Conservation (phyloP, 306 rosid species). For the Ormosia semicastrata region DNA sequence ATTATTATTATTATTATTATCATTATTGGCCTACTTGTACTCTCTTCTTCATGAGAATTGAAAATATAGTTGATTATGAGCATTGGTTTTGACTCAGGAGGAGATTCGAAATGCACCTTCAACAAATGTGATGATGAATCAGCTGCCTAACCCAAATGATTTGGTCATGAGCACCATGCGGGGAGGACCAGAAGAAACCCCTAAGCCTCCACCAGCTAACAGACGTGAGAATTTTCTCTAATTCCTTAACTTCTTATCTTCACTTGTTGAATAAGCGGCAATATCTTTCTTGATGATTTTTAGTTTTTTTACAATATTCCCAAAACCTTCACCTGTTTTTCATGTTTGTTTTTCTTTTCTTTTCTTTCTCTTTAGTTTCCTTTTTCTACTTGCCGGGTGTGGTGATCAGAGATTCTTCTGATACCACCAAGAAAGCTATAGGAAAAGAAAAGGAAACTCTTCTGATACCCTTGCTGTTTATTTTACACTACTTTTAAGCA, state of each 20-base stretch:
- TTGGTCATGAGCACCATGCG: slow-evolving; percentile 45
- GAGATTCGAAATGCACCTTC: slow-evolving; percentile 75
- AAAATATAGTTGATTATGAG: background rate
- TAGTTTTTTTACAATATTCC: background rate
- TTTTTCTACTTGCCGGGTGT: background rate
- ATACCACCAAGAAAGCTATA: slow-evolving; percentile 22
- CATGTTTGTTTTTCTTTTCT: background rate
- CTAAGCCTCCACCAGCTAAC: slow-evolving; percentile 69
- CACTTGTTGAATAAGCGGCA: background rate
- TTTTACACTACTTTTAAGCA: slow-evolving; percentile 33
- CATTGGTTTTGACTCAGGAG: slow-evolving; percentile 50
- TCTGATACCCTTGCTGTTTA: slow-evolving; percentile 15
- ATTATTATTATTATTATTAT: background rate
- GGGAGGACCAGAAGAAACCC: slow-evolving; percentile 65
- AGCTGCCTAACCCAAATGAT: slow-evolving; percentile 56
- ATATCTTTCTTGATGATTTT: background rate
- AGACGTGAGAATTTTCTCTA: slow-evolving; percentile 60
- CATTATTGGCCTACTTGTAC: background rate
- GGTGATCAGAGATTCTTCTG: slow-evolving; percentile 38
- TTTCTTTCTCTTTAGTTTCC: background rate
- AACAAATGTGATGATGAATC: slow-evolving; percentile 56
- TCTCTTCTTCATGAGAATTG: background rate
- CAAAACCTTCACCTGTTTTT: background rate
- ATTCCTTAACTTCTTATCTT: background rate
- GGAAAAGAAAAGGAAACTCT: slow-evolving; percentile 17